A percentile compares a stretch with the other conserved stretches of the same genome.
These are phyloP conservation scores for Leccinum boreale DNA, from an alignment of 768 basidiomycete species.

Conservation along the genomic window DNA sequence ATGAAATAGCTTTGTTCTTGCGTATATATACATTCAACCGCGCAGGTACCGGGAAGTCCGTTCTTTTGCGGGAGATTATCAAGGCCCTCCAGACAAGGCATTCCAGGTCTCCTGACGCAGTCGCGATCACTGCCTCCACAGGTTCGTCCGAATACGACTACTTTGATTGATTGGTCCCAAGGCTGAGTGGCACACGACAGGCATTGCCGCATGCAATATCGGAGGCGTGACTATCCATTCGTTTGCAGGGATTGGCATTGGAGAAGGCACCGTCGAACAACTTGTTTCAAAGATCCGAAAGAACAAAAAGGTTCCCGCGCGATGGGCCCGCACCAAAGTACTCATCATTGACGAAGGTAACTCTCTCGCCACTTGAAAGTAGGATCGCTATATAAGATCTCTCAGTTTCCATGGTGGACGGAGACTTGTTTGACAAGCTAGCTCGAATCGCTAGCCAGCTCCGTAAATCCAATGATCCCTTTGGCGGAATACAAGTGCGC, in stretches of 20 bases:
- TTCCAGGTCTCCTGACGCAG: conserved; percentile 56
- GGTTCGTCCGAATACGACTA: conserved; percentile 41
- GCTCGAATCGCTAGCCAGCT: conserved; percentile 63
- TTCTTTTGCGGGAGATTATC: conserved; percentile 91
- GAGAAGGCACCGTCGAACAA: conserved; percentile 57
- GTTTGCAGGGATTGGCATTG: conserved; percentile 92
- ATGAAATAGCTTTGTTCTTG: conserved; percentile 3
- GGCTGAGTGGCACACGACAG: conserved; percentile 31
- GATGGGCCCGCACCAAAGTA: conserved; percentile 85
- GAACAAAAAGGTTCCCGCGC: conserved; percentile 76
- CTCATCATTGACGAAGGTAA: conserved; percentile 81
- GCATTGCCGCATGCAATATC: conserved; percentile 96
- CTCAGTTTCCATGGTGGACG: conserved; percentile 96
- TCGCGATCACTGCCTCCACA: conserved; percentile 94
- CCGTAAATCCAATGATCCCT: conserved; percentile 63
- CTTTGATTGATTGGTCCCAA: background rate
- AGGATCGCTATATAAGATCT: background rate
- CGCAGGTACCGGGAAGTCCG: conserved; percentile 93
- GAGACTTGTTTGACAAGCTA: conserved; percentile 89
- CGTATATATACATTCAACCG: conserved; percentile 14
- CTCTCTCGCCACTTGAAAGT: background rate
- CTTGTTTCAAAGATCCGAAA: conserved; percentile 66
- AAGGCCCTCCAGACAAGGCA: conserved; percentile 58
- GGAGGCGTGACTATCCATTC: conserved; percentile 95
- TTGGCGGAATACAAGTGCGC: conserved; percentile 89